Conservation (phyloP, 2,329 filamentous ascomycete species). For the Rhinocladiella mackenziei region DNA sequence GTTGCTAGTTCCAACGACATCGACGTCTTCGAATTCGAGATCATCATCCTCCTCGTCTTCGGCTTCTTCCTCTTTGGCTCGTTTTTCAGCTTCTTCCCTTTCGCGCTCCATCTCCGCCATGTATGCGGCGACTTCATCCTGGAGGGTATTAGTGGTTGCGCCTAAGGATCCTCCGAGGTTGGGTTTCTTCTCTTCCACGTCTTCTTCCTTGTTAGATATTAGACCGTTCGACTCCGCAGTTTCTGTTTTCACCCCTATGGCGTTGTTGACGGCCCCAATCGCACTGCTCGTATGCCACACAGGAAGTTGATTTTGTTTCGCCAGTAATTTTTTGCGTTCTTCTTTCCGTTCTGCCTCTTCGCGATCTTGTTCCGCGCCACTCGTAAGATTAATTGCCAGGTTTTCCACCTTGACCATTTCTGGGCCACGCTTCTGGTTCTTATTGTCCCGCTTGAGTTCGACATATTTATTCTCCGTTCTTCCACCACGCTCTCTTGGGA, state of each 20-base stretch:
- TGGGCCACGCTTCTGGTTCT: slow-evolving; percentile 35
- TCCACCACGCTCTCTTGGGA: slow-evolving; percentile 39
- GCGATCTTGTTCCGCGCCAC: slow-evolving; percentile 38
- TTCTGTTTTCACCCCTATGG: slow-evolving; percentile 14
- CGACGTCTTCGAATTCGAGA: slow-evolving; percentile 29
- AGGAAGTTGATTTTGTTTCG: slow-evolving; percentile 51
- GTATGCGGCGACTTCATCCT: slow-evolving; percentile 21
- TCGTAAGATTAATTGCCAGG: slow-evolving; percentile 49
- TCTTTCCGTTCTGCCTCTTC: slow-evolving; percentile 49
- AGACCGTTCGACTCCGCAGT: neutral
- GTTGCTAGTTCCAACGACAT: slow-evolving; percentile 14
- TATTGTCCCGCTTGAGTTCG: slow-evolving; percentile 38
- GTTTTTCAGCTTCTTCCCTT: slow-evolving; percentile 17
- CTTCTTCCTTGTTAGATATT: slow-evolving; percentile 22
- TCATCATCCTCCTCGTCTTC: slow-evolving; percentile 29
- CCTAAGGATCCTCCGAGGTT: slow-evolving; percentile 3
- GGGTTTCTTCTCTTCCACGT: slow-evolving; percentile 25
- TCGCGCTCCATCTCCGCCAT: slow-evolving; percentile 27
- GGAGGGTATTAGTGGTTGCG: slow-evolving; percentile 1
- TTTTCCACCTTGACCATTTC: slow-evolving; percentile 43
- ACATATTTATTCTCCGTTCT: slow-evolving; percentile 40
- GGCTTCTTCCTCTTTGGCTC: slow-evolving; percentile 23
- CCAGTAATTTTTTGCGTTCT: slow-evolving; percentile 45
- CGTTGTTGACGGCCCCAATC: slow-evolving; percentile 15
- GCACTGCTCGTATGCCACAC: slow-evolving; percentile 47